Base-by-base conservation (phyloP, 2,329 filamentous ascomycete species). In the Penicillium aurantiogriseum region DNA sequence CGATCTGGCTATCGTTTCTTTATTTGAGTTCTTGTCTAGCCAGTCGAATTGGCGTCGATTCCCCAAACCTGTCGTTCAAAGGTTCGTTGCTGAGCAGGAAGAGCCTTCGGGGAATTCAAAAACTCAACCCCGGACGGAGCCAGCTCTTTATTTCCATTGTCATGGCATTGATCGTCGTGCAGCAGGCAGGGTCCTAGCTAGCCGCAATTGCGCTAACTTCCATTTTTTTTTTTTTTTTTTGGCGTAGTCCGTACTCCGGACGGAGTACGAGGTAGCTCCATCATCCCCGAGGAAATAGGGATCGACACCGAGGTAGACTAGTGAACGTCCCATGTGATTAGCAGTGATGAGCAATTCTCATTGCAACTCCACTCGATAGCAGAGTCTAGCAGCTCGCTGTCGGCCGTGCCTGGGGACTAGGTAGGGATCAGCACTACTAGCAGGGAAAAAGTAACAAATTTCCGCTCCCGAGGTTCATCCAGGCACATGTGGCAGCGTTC, bases 11-110 rank as follows among this genome's bases (percentile, higher is more conserved):
- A 11, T 45, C 29, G 33, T 40, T 38, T 46, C 25, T 52, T 29
- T 39, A 13, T 4, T 31, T 45, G 35, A 42, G 42, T 35, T 42
- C 19, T 56, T 56, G 42, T 45, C 54, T 17, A 7, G 35, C 47
- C 54, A 27, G 33, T 44, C 48, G 15, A 45, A 56, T 38, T 40
- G 48, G 48, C 54, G 25, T 52, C 54, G 27, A 52, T 56, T 52
- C 54, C 54, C 40, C 42, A 56, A 56, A 56, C 54, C 54, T 56
- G 35, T 46, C 54, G 48, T 46, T 40, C 47, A 52, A 52, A 52
- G 48, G 54, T 56, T 52, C 42, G 47, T 46, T 46, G 40, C 54
- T 31, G 45, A 40, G 9, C 35, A 50, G 54, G 54, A 56, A 56
- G 54, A 56, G 48, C 54, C 54, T 56, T 52, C 40, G 33, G 35